These are phyloP conservation scores for Syncephalastrum contaminatum DNA, from an alignment of 371 early-diverging fungal species.

Conservation along the genomic window DNA sequence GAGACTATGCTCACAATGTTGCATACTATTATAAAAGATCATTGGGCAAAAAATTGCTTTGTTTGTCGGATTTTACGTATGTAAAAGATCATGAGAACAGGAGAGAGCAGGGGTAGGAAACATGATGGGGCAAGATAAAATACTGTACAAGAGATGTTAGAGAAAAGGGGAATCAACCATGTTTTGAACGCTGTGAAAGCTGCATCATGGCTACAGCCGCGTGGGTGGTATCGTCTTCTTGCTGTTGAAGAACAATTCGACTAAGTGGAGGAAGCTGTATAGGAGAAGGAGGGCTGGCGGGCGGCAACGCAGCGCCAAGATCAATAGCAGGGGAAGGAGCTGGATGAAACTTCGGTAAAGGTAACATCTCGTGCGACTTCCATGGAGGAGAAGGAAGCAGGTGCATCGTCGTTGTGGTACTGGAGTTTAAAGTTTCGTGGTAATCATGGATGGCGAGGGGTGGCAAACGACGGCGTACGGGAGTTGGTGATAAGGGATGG, in stretches of 20 bases:
- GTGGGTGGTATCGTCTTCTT: conserved; percentile 20
- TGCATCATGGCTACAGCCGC: conserved; percentile 45
- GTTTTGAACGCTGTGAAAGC: conserved; percentile 16
- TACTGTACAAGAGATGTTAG: conserved; percentile 1
- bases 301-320: too few species aligned
- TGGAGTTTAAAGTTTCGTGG: not conserved
- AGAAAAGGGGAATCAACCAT: not conserved
- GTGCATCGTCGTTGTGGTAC: conserved; percentile 1
- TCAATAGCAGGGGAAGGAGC: not conserved
- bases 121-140: not conserved
- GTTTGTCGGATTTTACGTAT: not conserved
- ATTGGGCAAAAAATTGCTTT: too few species aligned
- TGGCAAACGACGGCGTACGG: not conserved
- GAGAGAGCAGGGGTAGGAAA: too few species aligned
- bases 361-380: not conserved
- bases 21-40: too few species aligned
- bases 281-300: too few species aligned
- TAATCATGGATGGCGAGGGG: not conserved
- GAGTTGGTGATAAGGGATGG: conserved; percentile 5
- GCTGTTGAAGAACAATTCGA: conserved; percentile 12
- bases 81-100: not conserved
- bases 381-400: conserved; percentile 1
- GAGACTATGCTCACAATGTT: too few species aligned
- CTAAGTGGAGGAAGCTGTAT: conserved; percentile 19
- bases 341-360: not conserved